Evolutionary conservation across 305 asterid species (phyloP), one percentile per base, ranked within the genome.

Genomic region (Rubia occidens): DNA sequence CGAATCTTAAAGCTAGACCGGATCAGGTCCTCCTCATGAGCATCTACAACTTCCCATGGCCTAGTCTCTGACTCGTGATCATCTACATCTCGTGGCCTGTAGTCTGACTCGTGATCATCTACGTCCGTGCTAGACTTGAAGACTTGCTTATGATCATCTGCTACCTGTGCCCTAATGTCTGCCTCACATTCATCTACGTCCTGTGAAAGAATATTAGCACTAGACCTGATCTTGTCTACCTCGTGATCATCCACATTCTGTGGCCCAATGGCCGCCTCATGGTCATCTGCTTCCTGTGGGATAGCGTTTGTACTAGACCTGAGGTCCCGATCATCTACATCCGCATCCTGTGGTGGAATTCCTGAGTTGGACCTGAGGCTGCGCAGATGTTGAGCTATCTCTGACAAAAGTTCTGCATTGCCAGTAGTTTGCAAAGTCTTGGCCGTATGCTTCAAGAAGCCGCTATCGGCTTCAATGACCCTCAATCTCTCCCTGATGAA

Each of bases 381-480:
- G 51, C 87, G 81, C 2, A 94, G 82, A 79, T 87, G 86, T 69
- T 89, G 86, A 80, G 96, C 95, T 78, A 91, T 94, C 79, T 94
- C 96, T 13, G 74, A 78, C 83, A 94, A 82, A 43, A 94, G 85
- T 61, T 85, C 83, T 55, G 86, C 97, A 51, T 86, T 89, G 6
- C 77, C 85, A 37, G 89, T 88, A 72, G 78, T 80, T 67, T 91
- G 96, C 67, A 89, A 42, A 35, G 88, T 84, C 96, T 85, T 85
- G 7, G 94, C 89, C 15, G 89, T 86, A 54, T 91, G 93, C 81
- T 91, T 94, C 71, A 94, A 82, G 82, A 91, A 91, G 44, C 85
- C 91, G 73, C 90, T 90, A 44, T 94, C 99, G 9, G 93, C 96
- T 81, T 94, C 99, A 29, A 94, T 76, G 35, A 82, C 89, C 74